Conservation (phyloP, 1,284 basidiomycete species). For the Ganoderma meredithae region DNA sequence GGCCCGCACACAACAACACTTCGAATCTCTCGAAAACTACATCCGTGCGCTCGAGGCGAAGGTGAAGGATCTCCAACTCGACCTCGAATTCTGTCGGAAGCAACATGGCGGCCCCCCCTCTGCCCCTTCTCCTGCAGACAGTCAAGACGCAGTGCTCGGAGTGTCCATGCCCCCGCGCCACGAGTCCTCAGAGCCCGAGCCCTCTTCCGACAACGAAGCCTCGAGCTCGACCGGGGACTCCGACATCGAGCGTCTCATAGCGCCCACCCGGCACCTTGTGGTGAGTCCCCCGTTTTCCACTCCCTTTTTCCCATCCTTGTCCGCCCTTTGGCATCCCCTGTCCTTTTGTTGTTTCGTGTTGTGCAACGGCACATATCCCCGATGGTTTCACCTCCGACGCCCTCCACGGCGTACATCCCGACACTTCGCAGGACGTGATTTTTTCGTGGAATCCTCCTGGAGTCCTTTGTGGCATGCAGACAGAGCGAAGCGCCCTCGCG, state of each 20-base stretch:
- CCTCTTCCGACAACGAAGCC: constrained; percentile 27
- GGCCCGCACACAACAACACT: constrained; percentile 59
- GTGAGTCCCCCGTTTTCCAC: constrained; percentile 33
- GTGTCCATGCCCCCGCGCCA: background rate
- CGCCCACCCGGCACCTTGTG: constrained; percentile 44
- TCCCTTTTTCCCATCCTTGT: background rate
- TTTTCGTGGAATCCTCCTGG: too few relatives aligned
- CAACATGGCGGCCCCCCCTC: constrained; percentile 42
- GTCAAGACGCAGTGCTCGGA: background rate
- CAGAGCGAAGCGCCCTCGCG: too few relatives aligned
- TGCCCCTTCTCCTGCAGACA: constrained; percentile 12
- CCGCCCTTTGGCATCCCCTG: background rate
- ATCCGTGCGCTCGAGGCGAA: constrained; percentile 54
- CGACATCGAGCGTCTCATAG: constrained; percentile 43
- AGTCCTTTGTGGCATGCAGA: too few relatives aligned
- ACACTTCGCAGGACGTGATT: too few relatives aligned
- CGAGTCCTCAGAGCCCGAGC: constrained; percentile 21
- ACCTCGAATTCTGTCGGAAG: constrained; percentile 49
- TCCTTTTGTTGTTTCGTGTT: background rate
- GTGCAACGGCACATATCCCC: background rate
- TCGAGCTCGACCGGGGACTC: constrained; percentile 39
- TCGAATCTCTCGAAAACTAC: constrained; percentile 59
- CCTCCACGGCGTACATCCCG: too few relatives aligned
- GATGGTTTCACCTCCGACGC: background rate
- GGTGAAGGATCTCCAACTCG: constrained; percentile 53